phyloP scores from a whole-genome alignment of 2,329 filamentous ascomycete species.

The Epicoccum sorghinum region DNA sequence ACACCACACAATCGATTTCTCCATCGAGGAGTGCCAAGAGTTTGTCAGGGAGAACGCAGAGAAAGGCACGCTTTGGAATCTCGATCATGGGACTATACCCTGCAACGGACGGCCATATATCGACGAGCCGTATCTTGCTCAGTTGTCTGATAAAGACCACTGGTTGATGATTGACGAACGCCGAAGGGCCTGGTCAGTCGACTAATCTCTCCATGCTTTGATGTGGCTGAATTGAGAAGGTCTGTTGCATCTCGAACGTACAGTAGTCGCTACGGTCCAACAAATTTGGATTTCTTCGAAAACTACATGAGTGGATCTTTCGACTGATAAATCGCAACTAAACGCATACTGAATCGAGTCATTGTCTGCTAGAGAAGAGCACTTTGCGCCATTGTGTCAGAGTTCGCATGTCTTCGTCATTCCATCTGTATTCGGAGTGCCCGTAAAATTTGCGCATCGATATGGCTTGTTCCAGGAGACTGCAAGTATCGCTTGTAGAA shows the following conservation, averaged over 20 bases:
- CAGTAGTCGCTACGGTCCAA: background rate
- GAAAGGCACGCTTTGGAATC: slow-evolving; percentile 43
- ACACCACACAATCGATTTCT: slow-evolving; percentile 50
- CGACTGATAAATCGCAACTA: background rate
- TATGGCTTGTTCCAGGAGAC: no score
- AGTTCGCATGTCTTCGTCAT: no score
- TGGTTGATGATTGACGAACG: slow-evolving; percentile 18
- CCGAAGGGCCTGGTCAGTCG: slow-evolving; percentile 15
- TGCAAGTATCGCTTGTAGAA: no score
- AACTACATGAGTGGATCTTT: background rate
- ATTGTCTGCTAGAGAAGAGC: no score
- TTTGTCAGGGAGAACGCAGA: slow-evolving; percentile 53
- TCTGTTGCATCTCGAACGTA: background rate
- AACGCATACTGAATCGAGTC: no score
- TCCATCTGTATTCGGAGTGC: no score
- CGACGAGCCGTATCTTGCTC: slow-evolving; percentile 14
- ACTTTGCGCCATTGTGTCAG: no score
- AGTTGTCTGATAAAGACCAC: slow-evolving; percentile 1
- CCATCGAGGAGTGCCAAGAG: slow-evolving; percentile 47
- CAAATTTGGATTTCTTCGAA: background rate
- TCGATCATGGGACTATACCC: slow-evolving; percentile 14
- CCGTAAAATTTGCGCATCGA: no score
- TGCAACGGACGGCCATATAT: slow-evolving; percentile 14
- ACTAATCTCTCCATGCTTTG: background rate
- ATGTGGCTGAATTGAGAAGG: background rate